These are phyloP conservation scores for Carex arenaria DNA, from an alignment of 202 grass and related monocot species.

Conservation along the genomic window DNA sequence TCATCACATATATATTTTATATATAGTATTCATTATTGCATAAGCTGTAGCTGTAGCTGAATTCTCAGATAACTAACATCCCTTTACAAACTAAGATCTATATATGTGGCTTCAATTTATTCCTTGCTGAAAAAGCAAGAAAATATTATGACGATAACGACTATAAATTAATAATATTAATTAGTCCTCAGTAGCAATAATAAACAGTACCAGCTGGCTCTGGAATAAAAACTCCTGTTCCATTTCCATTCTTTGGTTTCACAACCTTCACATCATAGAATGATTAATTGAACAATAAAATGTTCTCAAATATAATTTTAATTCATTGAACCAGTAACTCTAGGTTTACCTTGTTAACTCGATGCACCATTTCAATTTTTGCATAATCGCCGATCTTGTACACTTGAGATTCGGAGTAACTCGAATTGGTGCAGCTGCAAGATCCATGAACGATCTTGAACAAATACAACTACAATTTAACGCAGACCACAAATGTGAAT, in stretches of 20 bases:
- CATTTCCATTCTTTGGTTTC: neutral
- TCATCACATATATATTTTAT: neutral
- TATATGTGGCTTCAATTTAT: neutral
- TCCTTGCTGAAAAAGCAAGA: neutral
- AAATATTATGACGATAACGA: neutral
- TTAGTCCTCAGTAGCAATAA: no score
- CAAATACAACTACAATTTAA: conserved; percentile 4
- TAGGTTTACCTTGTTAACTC: neutral
- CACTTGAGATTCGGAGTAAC: neutral
- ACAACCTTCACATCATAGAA: neutral
- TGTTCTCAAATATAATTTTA: neutral
- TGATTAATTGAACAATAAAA: neutral
- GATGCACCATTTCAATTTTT: neutral
- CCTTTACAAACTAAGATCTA: neutral
- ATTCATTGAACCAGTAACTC: neutral
- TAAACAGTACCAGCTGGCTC: neutral
- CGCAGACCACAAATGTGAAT: no score
- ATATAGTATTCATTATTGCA: neutral
- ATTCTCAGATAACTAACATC: neutral
- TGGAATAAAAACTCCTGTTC: conserved; percentile 19
- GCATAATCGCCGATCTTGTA: neutral
- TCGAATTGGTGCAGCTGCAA: neutral
- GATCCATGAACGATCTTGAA: neutral
- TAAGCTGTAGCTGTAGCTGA: neutral
- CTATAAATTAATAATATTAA: no score